Conservation (phyloP, 148 eudicot genomes). For the Diospyros lotus region DNA sequence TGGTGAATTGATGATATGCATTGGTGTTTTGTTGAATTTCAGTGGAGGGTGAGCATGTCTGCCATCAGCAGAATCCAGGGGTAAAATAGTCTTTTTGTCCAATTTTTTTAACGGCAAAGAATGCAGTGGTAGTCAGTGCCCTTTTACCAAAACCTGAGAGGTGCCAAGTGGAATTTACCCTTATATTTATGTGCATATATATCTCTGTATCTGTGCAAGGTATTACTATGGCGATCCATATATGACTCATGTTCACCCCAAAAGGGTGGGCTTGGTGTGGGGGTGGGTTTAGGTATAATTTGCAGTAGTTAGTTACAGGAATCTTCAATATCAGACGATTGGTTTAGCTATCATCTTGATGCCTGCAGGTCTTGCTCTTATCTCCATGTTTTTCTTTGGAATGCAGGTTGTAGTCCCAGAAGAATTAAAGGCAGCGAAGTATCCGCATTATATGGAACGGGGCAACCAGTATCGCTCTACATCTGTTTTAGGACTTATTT, state of each 20-base stretch:
- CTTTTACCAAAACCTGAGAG: too few species aligned
- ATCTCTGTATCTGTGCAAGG: too few species aligned
- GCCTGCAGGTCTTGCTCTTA: background rate
- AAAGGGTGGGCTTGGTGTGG: background rate
- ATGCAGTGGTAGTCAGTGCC: too few species aligned
- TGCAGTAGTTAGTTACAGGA: background rate
- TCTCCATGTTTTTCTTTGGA: background rate
- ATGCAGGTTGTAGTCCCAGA: constrained; percentile 50
- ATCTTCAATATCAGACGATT: background rate
- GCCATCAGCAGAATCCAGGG: too few species aligned
- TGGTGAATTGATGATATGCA: too few species aligned
- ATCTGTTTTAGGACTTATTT: constrained; percentile 56
- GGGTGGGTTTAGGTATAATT: background rate
- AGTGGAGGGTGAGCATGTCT: too few species aligned
- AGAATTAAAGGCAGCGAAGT: constrained; percentile 23
- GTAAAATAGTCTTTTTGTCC: too few species aligned
- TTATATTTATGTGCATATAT: too few species aligned
- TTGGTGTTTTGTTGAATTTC: too few species aligned
- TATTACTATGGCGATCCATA: too few species aligned
- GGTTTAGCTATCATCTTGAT: background rate
- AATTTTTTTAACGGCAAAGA: too few species aligned
- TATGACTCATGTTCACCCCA: background rate
- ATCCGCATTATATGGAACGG: constrained; percentile 61
- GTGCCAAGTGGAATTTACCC: too few species aligned
- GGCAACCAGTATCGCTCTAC: constrained; percentile 31